Base-by-base conservation (phyloP, 176 grass and related monocot species). In the Rhynchospora tenuis region DNA sequence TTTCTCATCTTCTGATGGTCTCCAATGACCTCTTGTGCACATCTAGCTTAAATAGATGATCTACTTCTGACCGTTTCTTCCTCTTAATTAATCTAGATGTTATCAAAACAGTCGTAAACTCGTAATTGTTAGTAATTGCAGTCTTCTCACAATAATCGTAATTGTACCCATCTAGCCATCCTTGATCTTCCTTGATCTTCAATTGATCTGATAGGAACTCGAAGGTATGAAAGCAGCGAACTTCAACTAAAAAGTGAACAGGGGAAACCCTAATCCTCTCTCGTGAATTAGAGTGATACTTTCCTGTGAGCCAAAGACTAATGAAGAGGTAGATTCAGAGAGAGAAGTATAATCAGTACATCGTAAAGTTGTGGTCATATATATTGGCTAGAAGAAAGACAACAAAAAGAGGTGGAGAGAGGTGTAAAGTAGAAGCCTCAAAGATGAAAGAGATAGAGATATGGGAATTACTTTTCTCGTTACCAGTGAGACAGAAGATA, bases 1-100 rank as follows among this genome's bases (percentile, higher is more conserved):
- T 85, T 92, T 91, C 79, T 92, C 95, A 54, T 97, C 95, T 85
- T 97, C 95, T 6, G 88, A 92, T 0, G 92, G 92, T 27, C 95
- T 88, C 95, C 95, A 97, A 85, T 97, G 95, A 74, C 95, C 95
- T 86, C 95, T 97, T 17, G 83, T 88, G 83, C 95, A 93, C 90
- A 94, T 94, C 90, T 89, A 59, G 68, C 64, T 85, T 90, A 27
- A 8, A 89, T 29, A 24, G 72, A 26, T 78, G 2, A 83, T 87
- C 59, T 66, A 2, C 46, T 66, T 67, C 31, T 87, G n/a, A 57
- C 10, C 47, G 46, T 58, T 58, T 58, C 55, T 58, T n/a, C 19
- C 56, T 7, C 56, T 58, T 58, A n/a, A 7, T 56, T 59, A 59
- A 28, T 45, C 20, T 4, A 38, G 66, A 70, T 70, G 11, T 46